Base-by-base conservation (phyloP, 1,139 yeast species). In the Kodamaea ohmeri region DNA sequence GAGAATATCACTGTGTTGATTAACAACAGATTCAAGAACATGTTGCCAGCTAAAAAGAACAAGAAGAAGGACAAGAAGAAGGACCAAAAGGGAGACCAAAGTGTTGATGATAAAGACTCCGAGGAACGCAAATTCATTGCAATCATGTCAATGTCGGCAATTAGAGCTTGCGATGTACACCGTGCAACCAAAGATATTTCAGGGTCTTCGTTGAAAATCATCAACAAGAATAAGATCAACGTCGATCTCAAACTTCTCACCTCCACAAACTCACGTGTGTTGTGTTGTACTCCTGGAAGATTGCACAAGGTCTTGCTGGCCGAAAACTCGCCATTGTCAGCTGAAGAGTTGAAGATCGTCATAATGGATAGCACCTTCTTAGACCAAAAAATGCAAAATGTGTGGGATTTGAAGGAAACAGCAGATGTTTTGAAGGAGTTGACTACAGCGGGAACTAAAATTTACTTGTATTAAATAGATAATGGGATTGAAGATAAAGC, bases 81-180 rank as follows among this genome's bases (percentile, higher is more conserved):
- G 33, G 47, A 48, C 16, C 47, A 51, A 29, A 37, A 44, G 28
- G 37, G 37, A 30, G 46, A 48, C 16, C 47, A 51, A 31, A 36
- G 43, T n/a, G n/a, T n/a, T n/a, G n/a, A n/a, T n/a, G n/a, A n/a
- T n/a, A n/a, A n/a, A n/a, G n/a, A 25, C 29, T 31, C 34, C 13
- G 49, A 45, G 13, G 65, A 63, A 32, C 56, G 76, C 34, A 70
- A 72, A 45, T 76, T 71, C 48, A 60, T 83, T 15, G 66, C 83
- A n/a, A 62, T 83, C 2, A 56, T 84, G 13, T 74, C 86, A 4
- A 73, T 77, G 71, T 82, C 89, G 0, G 90, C 90, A 1, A 60
- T 83, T 17, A 67, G 92, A 41, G 87, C 83, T 1, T 83, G 92
- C 60, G 90, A 83, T 50, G 70, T 81, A 2, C 78, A 77, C 52